Conservation (phyloP, 192 early-diverging fungal genomes). For the Coemansia sp. region DNA sequence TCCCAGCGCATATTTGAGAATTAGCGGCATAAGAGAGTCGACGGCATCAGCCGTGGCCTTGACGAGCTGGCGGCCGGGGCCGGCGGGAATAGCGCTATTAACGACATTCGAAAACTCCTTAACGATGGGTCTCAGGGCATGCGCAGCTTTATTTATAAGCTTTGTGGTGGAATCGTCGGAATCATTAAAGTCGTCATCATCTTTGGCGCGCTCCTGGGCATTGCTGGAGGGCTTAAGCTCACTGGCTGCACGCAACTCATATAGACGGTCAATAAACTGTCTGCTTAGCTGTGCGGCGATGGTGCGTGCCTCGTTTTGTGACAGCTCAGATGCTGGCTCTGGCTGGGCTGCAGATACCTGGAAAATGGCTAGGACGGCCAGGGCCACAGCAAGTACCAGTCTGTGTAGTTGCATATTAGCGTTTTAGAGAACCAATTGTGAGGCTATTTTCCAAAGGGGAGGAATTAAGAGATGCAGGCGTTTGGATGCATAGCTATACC, state of each 20-base stretch:
- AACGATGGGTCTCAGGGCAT: slow-evolving; percentile 28
- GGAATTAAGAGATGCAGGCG: too few relatives aligned
- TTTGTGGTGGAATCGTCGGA: slow-evolving; percentile 33
- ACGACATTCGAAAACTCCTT: slow-evolving; percentile 36
- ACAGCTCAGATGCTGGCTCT: slow-evolving; percentile 7
- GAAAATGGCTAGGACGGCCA: neutral
- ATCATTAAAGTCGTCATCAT: slow-evolving; percentile 21
- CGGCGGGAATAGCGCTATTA: slow-evolving; percentile 20
- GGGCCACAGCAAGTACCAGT: neutral
- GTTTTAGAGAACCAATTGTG: too few relatives aligned
- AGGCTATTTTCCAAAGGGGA: too few relatives aligned
- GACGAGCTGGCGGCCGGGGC: slow-evolving; percentile 35
- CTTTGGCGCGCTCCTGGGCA: slow-evolving; percentile 18
- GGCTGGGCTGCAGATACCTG: neutral
- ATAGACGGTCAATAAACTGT: slow-evolving; percentile 28
- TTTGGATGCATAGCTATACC: too few relatives aligned
- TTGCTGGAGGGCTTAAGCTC: slow-evolving; percentile 4
- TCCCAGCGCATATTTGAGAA: slow-evolving; percentile 47
- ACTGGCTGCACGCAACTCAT: slow-evolving; percentile 15
- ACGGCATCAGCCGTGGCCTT: slow-evolving; percentile 40
- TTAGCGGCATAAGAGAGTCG: slow-evolving; percentile 39
- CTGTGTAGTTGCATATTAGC: neutral
- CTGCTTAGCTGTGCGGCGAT: slow-evolving; percentile 20
- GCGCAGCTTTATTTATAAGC: slow-evolving; percentile 27
- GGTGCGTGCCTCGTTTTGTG: slow-evolving; percentile 21